A percentile compares a stretch with the other conserved stretches of the same genome.
phyloP scores from a whole-genome alignment of 169 alveolate genomes.

The Plasmodium gallinaceum region DNA sequence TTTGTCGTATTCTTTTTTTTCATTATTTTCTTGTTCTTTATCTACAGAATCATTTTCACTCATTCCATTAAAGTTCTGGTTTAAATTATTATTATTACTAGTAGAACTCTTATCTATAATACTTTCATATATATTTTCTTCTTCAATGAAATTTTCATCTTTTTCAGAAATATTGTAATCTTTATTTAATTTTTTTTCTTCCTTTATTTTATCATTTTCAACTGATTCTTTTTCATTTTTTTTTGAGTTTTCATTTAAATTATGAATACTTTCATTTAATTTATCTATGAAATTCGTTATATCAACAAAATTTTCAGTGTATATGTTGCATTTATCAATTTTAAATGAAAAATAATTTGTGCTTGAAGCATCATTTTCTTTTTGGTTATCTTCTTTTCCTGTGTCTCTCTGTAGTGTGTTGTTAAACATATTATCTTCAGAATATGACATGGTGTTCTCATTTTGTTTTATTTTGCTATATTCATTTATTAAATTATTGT shows the following conservation, averaged over 20 bases:
- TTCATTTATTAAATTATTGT: slow-evolving; percentile 2
- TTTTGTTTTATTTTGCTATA: not conserved
- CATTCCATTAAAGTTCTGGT: not conserved
- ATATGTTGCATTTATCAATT: slow-evolving; percentile 66
- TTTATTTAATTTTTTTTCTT: not conserved
- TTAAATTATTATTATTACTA: not conserved
- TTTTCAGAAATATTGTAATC: not conserved
- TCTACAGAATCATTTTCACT: not conserved
- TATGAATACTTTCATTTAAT: slow-evolving; percentile 27
- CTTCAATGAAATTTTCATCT: not conserved
- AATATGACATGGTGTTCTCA: not conserved
- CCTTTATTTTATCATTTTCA: slow-evolving; percentile 64
- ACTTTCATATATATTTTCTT: not conserved
- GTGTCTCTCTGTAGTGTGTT: not conserved
- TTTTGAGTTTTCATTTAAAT: slow-evolving; percentile 4
- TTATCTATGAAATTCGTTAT: slow-evolving; percentile 57
- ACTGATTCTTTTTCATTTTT: slow-evolving; percentile 61
- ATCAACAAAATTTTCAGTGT: slow-evolving; percentile 67
- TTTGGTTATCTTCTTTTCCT: slow-evolving; percentile 13
- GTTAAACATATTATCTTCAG: not conserved
- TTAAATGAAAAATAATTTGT: slow-evolving; percentile 37
- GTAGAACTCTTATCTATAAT: not conserved
- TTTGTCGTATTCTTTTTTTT: slow-evolving; percentile 62
- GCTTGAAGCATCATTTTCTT: slow-evolving; percentile 16
- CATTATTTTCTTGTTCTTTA: slow-evolving; percentile 68